Percentiles rank a stretch among this genome's conserved stretches.
phyloP scores from a whole-genome alignment of 345 rosid genomes.

The Eucalyptus shirleyi region DNA sequence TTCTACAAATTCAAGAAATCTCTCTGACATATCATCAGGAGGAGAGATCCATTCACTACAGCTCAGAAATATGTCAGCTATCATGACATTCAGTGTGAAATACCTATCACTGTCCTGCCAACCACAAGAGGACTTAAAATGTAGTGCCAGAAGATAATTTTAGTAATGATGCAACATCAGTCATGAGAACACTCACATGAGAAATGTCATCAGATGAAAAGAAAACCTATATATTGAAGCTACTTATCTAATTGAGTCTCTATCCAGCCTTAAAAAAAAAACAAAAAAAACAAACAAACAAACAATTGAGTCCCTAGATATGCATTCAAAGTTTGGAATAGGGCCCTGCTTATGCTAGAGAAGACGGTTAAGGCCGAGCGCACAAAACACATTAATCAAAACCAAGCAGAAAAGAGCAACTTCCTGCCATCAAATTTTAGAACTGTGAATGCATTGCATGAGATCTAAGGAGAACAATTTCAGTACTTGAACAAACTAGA shows the following conservation, averaged over 20 bases:
- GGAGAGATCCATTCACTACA: constrained; percentile 45
- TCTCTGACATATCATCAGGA: constrained; percentile 28
- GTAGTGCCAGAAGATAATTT: not conserved
- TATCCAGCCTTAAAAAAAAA: not conserved
- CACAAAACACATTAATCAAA: not conserved
- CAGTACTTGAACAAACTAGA: not conserved
- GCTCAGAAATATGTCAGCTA: constrained; percentile 58
- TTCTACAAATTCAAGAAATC: constrained; percentile 49
- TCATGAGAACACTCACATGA: not conserved
- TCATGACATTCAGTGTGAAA: constrained; percentile 46
- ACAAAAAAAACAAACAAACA: too few relatives aligned
- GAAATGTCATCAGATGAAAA: not conserved
- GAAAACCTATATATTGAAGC: not conserved
- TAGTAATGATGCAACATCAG: not conserved
- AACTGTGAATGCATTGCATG: not conserved
- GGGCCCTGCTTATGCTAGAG: not conserved
- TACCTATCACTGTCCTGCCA: constrained; percentile 59
- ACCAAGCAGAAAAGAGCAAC: not conserved
- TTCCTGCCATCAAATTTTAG: not conserved
- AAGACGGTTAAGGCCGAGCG: not conserved
- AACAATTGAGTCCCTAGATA: not conserved
- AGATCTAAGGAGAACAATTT: not conserved
- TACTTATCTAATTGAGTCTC: not conserved
- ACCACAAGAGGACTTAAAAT: constrained; percentile 1
- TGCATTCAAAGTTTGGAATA: not conserved